Percentiles rank a stretch among this genome's conserved stretches.
Conservation (phyloP, 768 basidiomycete genomes). For the Favolaschia claudopus region DNA sequence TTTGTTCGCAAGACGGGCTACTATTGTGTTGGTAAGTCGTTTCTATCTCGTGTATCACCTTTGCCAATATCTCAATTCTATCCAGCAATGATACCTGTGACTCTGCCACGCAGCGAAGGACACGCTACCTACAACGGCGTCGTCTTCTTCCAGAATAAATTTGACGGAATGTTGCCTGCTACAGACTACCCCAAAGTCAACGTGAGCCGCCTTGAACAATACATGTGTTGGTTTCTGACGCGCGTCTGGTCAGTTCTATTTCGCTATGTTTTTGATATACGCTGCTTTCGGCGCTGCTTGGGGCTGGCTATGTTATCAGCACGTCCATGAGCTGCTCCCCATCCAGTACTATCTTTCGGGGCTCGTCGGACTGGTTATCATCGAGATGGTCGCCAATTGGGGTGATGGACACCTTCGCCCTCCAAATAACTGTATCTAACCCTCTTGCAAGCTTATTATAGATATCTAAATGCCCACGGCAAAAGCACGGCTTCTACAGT, state of each 20-base stretch:
- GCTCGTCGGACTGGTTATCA: constrained; percentile 82
- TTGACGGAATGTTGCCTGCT: constrained; percentile 88
- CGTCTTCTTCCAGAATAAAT: constrained; percentile 88
- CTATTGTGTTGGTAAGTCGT: constrained; percentile 91
- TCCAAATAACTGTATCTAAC: constrained; percentile 10
- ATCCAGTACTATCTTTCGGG: constrained; percentile 96
- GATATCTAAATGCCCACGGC: constrained; percentile 91
- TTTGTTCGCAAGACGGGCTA: constrained; percentile 88
- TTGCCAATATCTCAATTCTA: background rate
- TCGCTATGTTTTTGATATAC: constrained; percentile 85
- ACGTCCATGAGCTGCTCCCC: constrained; percentile 84
- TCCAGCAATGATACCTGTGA: constrained; percentile 87
- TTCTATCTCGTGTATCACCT: constrained; percentile 3
- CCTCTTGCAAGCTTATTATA: constrained; percentile 78
- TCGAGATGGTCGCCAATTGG: constrained; percentile 96
- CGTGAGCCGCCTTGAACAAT: constrained; percentile 53
- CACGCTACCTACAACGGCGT: constrained; percentile 83
- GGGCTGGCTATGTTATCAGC: constrained; percentile 84
- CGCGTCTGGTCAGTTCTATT: constrained; percentile 74
- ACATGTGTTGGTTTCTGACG: background rate
- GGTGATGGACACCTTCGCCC: constrained; percentile 51
- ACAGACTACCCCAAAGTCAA: constrained; percentile 97
- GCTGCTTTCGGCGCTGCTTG: constrained; percentile 70
- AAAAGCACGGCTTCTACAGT: constrained; percentile 75
- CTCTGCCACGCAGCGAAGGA: constrained; percentile 68